Percentiles rank a stretch among this genome's conserved stretches.
These are phyloP conservation scores for Elongisporangium prolatum DNA, from an alignment of 352 stramenopile genomes.

Conservation along the genomic window DNA sequence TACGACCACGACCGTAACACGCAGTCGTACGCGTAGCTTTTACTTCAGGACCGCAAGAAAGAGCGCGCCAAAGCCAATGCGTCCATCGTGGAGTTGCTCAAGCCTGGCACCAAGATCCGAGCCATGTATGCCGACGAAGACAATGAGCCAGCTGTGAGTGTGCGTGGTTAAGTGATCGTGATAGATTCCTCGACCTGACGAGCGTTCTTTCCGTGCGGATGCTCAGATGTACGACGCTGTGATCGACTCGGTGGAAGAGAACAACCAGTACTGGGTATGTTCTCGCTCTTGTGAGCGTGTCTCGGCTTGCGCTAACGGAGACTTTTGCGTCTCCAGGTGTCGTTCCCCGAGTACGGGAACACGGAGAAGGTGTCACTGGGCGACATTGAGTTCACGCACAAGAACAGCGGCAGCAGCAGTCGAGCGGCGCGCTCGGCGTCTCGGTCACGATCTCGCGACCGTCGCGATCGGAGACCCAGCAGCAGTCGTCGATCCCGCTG, in stretches of 20 bases:
- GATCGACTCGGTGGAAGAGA: slow-evolving; percentile 91
- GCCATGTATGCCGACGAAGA: slow-evolving; percentile 96
- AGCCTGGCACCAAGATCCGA: slow-evolving; percentile 86
- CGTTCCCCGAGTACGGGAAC: slow-evolving; percentile 97
- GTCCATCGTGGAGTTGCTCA: slow-evolving; percentile 68
- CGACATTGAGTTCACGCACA: slow-evolving; percentile 88
- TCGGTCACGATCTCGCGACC: slow-evolving; percentile 29
- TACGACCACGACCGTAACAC: neutral
- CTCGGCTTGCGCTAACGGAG: slow-evolving; percentile 29
- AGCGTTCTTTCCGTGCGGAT: neutral
- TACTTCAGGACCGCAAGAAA: slow-evolving; percentile 61
- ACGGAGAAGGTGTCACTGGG: slow-evolving; percentile 92
- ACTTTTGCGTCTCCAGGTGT: slow-evolving; percentile 50
- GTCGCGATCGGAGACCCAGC: slow-evolving; percentile 24
- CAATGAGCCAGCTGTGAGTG: slow-evolving; percentile 83
- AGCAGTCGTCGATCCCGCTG: slow-evolving; percentile 21
- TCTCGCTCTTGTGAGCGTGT: slow-evolving; percentile 1
- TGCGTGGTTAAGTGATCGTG: too few species aligned
- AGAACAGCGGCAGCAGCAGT: slow-evolving; percentile 19
- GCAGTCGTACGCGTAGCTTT: slow-evolving; percentile 43
- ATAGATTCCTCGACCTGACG: too few species aligned
- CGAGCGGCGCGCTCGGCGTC: slow-evolving; percentile 17
- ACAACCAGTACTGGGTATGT: slow-evolving; percentile 66
- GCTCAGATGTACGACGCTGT: slow-evolving; percentile 93
- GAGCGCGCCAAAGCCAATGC: slow-evolving; percentile 64